These are phyloP conservation scores for Rhododendron mucronatum DNA, from an alignment of 148 eudicot species.

Conservation along the genomic window DNA sequence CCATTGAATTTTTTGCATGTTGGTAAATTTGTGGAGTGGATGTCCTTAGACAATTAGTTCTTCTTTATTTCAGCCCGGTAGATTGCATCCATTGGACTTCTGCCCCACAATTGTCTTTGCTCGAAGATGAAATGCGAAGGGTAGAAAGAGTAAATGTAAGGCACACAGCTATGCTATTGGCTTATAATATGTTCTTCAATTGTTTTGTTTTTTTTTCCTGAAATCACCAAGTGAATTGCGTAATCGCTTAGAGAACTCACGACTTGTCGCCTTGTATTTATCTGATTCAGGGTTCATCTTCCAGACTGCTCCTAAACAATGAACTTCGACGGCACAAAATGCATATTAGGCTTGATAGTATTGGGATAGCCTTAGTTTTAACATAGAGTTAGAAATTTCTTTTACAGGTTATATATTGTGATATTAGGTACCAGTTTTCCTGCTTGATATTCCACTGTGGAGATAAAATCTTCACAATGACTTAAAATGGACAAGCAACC, in stretches of 20 bases:
- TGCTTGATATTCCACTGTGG: neutral
- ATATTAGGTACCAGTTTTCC: neutral
- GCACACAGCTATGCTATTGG: neutral
- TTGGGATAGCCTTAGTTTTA: neutral
- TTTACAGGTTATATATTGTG: neutral
- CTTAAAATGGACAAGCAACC: neutral
- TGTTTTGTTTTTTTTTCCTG: neutral
- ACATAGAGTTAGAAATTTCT: neutral
- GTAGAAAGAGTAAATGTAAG: constrained; percentile 96
- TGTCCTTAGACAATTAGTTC: neutral
- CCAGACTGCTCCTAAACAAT: neutral
- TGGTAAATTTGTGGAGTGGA: neutral
- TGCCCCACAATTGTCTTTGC: constrained; percentile 90
- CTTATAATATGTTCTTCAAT: neutral
- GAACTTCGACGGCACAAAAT: neutral
- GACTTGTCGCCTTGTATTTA: neutral
- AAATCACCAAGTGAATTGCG: neutral
- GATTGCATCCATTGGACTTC: constrained; percentile 99
- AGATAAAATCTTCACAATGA: neutral
- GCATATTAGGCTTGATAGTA: neutral
- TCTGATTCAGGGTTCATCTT: neutral
- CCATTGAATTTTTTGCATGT: neutral
- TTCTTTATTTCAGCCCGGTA: constrained; percentile 75
- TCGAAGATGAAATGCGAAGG: constrained; percentile 98
- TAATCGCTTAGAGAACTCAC: neutral